These are phyloP conservation scores for Heterococcus sp. DNA, from an alignment of 108 stramenopile genomes.

Conservation along the genomic window DNA sequence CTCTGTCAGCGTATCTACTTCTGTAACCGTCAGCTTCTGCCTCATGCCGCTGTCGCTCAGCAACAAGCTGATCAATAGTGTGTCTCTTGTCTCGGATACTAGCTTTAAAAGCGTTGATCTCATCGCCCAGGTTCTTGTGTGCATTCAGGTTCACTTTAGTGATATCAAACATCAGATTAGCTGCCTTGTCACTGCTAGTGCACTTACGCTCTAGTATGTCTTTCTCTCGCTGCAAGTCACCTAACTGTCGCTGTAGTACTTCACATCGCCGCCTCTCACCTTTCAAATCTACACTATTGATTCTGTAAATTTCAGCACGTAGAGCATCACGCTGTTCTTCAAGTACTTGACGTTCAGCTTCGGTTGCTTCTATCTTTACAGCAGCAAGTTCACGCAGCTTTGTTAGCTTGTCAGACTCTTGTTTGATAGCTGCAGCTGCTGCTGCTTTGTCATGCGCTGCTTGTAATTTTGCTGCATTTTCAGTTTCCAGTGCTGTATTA, in stretches of 20 bases:
- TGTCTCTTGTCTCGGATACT: conserved; percentile 25
- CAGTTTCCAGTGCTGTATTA: conserved; percentile 4
- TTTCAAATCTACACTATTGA: conserved; percentile 15
- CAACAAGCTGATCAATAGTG: conserved; percentile 36
- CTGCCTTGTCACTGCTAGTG: conserved; percentile 19
- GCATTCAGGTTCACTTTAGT: conserved; percentile 40
- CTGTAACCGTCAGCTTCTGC: conserved; percentile 48
- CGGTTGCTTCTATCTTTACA: conserved; percentile 43
- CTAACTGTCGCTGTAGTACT: conserved; percentile 34
- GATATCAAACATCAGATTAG: conserved; percentile 28
- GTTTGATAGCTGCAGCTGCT: no score
- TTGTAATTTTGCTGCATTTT: neutral
- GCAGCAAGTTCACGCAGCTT: neutral
- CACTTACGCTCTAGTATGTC: conserved; percentile 55
- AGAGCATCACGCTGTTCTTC: conserved; percentile 37
- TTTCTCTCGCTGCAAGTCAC: conserved; percentile 47
- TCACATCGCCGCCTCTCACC: conserved; percentile 14
- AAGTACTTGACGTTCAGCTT: conserved; percentile 11
- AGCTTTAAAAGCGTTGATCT: conserved; percentile 38
- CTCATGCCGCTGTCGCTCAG: conserved; percentile 48
- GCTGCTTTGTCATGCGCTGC: neutral
- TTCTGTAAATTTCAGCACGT: conserved; percentile 11
- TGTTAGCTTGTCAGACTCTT: neutral
- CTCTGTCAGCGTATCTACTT: conserved; percentile 30
- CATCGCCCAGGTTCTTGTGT: conserved; percentile 50